Evolutionary conservation across 2,329 filamentous ascomycete species (phyloP).

Genomic region (Emergomyces orientalis): DNA sequence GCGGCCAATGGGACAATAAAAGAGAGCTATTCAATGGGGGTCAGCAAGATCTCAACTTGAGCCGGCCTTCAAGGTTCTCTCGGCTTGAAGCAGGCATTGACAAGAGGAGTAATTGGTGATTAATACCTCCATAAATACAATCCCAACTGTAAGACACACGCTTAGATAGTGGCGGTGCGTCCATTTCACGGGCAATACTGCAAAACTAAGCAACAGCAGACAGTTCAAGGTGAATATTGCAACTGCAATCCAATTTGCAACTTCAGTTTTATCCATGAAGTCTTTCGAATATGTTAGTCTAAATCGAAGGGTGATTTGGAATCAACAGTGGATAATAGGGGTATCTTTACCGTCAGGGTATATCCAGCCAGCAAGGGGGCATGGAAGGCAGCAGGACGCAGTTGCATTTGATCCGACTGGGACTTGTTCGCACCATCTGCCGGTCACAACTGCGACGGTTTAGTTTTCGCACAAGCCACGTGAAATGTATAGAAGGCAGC

Average conservation of each 20-base stretch:
- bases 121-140: conserved; percentile 71
- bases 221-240: conserved; percentile 60
- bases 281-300: conserved; percentile 26
- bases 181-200: conserved; percentile 71
- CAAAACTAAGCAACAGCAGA: conserved; percentile 72
- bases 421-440: conserved; percentile 50
- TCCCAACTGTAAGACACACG: conserved; percentile 68
- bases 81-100: not conserved
- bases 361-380: conserved; percentile 72
- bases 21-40: conserved; percentile 52
- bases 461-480: conserved; percentile 1
- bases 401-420: conserved; percentile 33
- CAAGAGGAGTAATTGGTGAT: not conserved
- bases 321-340: conserved; percentile 7
- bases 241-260: conserved; percentile 77
- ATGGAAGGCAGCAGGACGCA: conserved; percentile 75
- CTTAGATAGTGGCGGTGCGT: conserved; percentile 90
- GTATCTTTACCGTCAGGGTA: conserved; percentile 48
- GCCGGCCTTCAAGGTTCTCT: not conserved
- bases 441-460: conserved; percentile 44
- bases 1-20: conserved; percentile 81
- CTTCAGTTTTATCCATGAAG: conserved; percentile 49
- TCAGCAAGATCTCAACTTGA: conserved; percentile 14
- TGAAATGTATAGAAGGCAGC: conserved; percentile 42
- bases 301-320: not conserved